These are phyloP conservation scores for Panellus pusillus DNA, from an alignment of 768 basidiomycete species.

Conservation along the genomic window DNA sequence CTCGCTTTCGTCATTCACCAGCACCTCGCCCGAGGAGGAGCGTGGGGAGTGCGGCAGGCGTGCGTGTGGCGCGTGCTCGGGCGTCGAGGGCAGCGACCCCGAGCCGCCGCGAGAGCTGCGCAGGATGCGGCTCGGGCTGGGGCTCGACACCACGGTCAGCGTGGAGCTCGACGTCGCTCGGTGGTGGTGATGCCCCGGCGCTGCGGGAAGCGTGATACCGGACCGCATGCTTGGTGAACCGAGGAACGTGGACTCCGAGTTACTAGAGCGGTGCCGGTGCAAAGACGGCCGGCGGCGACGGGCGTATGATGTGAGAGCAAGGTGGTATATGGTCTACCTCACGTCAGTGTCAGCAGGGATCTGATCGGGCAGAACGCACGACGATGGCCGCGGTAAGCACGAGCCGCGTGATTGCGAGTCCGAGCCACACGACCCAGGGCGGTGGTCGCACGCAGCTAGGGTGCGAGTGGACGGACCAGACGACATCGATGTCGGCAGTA, in stretches of 20 bases:
- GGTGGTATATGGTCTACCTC: constrained; percentile 30
- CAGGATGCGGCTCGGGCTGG: constrained; percentile 19
- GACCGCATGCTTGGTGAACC: constrained; percentile 7
- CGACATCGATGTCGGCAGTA: constrained; percentile 61
- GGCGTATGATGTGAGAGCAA: constrained; percentile 27
- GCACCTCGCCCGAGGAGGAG: not conserved
- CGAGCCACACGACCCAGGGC: constrained; percentile 55
- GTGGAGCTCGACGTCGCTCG: constrained; percentile 24
- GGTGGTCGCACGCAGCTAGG: constrained; percentile 30
- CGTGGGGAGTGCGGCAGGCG: not conserved
- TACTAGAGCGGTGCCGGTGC: constrained; percentile 14
- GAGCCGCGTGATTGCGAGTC: constrained; percentile 52
- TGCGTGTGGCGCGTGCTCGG: not conserved
- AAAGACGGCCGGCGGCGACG: constrained; percentile 25
- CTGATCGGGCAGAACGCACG: constrained; percentile 40
- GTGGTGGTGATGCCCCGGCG: constrained; percentile 16
- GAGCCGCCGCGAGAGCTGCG: constrained; percentile 11
- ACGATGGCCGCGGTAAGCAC: constrained; percentile 49
- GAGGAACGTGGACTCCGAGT: constrained; percentile 22
- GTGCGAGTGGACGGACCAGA: constrained; percentile 52
- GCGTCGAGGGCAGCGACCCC: constrained; percentile 6
- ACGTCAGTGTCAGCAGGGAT: constrained; percentile 1
- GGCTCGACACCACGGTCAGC: constrained; percentile 16
- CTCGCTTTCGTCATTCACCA: constrained; percentile 6
- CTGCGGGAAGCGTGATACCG: constrained; percentile 4